Conservation (phyloP, 768 basidiomycete species). For the Candolleomyces eurysporus region DNA sequence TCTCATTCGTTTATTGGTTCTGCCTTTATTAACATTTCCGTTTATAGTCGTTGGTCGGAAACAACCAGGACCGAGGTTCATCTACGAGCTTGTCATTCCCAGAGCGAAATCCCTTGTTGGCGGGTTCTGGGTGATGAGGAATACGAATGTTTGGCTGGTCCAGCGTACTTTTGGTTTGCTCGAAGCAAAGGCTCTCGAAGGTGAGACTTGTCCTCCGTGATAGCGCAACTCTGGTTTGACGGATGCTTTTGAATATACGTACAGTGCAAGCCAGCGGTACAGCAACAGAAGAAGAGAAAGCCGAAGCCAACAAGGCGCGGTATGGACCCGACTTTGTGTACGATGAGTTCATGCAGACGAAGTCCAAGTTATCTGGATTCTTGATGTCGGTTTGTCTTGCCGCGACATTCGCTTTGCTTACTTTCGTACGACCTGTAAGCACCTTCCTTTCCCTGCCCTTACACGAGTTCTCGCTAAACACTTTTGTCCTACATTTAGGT, state of each 20-base stretch:
- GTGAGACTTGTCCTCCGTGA: neutral
- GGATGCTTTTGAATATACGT: constrained; percentile 11
- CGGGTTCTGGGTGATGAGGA: constrained; percentile 1
- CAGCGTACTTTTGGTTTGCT: constrained; percentile 1
- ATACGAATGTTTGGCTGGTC: neutral
- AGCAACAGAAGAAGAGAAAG: neutral
- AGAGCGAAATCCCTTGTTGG: neutral
- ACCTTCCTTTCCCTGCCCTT: neutral
- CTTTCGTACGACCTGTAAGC: constrained; percentile 39
- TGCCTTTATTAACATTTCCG: neutral
- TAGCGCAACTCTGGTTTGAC: no score
- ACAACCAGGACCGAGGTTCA: neutral
- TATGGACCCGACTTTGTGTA: constrained; percentile 80
- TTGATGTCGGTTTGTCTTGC: constrained; percentile 35
- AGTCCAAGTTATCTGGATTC: constrained; percentile 38
- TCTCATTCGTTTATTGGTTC: neutral
- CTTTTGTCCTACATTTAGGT: constrained; percentile 31
- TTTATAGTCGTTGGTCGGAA: constrained; percentile 20
- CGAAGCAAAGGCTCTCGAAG: neutral
- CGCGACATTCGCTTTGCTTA: constrained; percentile 31
- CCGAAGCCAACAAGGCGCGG: constrained; percentile 9
- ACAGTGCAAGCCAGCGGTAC: constrained; percentile 8
- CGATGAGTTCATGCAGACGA: constrained; percentile 59
- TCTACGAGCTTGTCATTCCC: constrained; percentile 1
- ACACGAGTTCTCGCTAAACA: no score